A percentile compares a stretch with the other conserved stretches of the same genome.
phyloP scores from a whole-genome alignment of 2,329 filamentous ascomycete species.

The Cladosporium colombiae region DNA sequence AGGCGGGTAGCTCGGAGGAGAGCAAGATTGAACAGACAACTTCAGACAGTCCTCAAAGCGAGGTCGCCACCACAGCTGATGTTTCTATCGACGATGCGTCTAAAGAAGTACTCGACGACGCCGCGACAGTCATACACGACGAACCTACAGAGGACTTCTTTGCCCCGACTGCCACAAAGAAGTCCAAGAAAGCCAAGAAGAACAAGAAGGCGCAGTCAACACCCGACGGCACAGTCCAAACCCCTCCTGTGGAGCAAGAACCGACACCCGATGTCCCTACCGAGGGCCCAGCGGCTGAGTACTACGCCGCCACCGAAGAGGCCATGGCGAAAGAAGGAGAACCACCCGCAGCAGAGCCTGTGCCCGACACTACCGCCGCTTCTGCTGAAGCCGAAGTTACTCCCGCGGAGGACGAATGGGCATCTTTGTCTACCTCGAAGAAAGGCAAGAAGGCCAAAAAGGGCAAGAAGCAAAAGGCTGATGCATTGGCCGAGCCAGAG shows the following conservation, averaged over 20 bases:
- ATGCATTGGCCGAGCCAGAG: conserved; percentile 20
- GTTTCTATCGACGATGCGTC: neutral
- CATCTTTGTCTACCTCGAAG: conserved; percentile 26
- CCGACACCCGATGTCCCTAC: neutral
- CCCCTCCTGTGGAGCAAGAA: neutral
- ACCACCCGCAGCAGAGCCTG: neutral
- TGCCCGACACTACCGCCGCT: neutral
- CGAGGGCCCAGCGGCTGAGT: conserved; percentile 20
- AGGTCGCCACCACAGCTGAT: neutral
- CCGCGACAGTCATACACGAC: conserved; percentile 15
- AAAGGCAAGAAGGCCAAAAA: conserved; percentile 33
- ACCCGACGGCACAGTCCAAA: conserved; percentile 9
- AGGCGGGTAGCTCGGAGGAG: neutral
- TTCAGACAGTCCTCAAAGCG: neutral
- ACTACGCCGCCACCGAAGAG: conserved; percentile 6
- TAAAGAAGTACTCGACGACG: conserved; percentile 5
- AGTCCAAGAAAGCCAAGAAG: conserved; percentile 32
- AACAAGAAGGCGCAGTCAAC: conserved; percentile 26
- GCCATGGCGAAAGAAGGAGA: neutral
- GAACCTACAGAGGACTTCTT: conserved; percentile 16
- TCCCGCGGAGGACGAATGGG: conserved; percentile 24
- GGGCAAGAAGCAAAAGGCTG: conserved; percentile 28
- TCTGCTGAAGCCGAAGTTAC: neutral
- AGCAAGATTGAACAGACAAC: neutral
- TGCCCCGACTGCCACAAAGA: conserved; percentile 24